A percentile compares a stretch with the other conserved stretches of the same genome.
These are phyloP conservation scores for Ochromonadaceae sp. DNA, from an alignment of 352 stramenopile genomes.

Conservation along the genomic window DNA sequence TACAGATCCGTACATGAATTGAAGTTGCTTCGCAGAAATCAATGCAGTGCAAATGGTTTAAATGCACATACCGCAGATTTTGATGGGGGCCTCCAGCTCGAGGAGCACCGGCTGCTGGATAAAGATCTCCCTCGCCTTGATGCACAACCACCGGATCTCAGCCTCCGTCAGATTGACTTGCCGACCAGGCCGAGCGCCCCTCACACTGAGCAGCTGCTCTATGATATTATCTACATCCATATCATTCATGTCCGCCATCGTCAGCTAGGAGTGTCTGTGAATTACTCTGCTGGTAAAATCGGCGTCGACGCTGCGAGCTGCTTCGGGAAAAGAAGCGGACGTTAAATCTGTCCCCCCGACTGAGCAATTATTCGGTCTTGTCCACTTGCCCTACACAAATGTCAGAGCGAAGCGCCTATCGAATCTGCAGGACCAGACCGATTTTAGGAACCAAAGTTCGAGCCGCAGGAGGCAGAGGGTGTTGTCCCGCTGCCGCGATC, in stretches of 20 bases:
- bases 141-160: slow-evolving; percentile 92
- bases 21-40: background rate
- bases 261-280: no score
- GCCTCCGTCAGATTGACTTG: slow-evolving; percentile 83
- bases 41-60: background rate
- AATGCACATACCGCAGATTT: slow-evolving; percentile 69
- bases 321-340: no score
- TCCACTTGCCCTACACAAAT: no score
- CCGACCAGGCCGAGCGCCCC: slow-evolving; percentile 53
- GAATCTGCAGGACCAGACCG: no score
- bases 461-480: no score
- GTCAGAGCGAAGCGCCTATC: no score
- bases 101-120: slow-evolving; percentile 95
- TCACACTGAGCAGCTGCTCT: slow-evolving; percentile 68
- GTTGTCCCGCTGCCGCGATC: no score
- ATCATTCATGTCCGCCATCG: slow-evolving; percentile 36
- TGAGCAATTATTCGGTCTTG: no score
- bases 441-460: no score
- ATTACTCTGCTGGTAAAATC: no score
- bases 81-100: slow-evolving; percentile 95
- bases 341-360: no score
- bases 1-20: slow-evolving; percentile 2
- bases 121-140: slow-evolving; percentile 89
- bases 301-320: no score
- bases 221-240: slow-evolving; percentile 42